phyloP scores from a whole-genome alignment of 176 grass and related monocot genomes.

The Ananas comosus region DNA sequence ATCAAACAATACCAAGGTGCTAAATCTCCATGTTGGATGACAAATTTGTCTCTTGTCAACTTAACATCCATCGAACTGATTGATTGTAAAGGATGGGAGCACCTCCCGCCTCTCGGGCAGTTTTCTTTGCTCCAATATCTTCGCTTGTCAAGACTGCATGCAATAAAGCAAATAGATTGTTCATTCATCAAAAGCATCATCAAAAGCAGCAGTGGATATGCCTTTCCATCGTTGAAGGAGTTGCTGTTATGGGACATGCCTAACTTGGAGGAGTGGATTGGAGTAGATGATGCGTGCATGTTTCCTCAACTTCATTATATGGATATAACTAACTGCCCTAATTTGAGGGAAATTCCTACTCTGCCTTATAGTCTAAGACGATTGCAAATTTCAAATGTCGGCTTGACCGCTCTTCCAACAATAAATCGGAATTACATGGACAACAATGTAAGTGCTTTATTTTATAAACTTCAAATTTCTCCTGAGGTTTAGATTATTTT shows the following conservation, averaged over 20 bases:
- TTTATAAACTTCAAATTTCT: not conserved
- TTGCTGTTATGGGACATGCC: not conserved
- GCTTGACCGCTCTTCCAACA: no score
- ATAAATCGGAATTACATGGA: no score
- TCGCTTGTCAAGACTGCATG: not conserved
- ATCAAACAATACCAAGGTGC: conserved; percentile 7
- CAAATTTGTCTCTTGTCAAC: not conserved
- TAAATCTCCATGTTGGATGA: conserved; percentile 2
- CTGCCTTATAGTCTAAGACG: not conserved
- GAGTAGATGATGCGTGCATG: no score
- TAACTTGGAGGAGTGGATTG: no score
- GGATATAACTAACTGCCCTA: not conserved
- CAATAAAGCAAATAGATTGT: conserved; percentile 8
- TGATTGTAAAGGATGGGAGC: not conserved
- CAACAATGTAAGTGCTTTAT: no score
- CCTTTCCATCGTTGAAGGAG: conserved; percentile 23
- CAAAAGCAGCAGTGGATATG: not conserved
- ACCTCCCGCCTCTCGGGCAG: conserved; percentile 16
- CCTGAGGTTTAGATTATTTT: no score
- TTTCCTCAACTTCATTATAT: no score
- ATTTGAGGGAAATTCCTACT: conserved; percentile 8
- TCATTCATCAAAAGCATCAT: not conserved
- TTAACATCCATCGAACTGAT: conserved; percentile 11
- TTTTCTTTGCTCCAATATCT: conserved; percentile 14
- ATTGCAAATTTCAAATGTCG: no score